phyloP scores from a whole-genome alignment of 2,329 filamentous ascomycete species.

The Verticillium isaacii region DNA sequence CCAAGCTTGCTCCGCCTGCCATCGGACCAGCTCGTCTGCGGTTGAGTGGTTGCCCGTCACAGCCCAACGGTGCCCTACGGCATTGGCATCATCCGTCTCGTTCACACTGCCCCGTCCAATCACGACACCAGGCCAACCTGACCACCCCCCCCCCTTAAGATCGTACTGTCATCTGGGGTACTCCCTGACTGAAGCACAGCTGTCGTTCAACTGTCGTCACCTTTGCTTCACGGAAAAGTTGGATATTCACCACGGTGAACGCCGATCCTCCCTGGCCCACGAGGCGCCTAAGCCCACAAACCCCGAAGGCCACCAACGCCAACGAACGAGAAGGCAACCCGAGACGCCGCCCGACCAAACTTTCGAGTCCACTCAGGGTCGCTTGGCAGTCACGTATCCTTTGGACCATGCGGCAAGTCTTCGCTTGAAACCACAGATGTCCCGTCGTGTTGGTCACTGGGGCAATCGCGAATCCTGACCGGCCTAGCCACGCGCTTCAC shows the following conservation, averaged over 20 bases:
- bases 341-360: neutral
- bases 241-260: conserved; percentile 5
- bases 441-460: conserved; percentile 9
- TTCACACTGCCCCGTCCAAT: neutral
- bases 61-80: conserved; percentile 23
- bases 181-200: conserved; percentile 7
- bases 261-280: conserved; percentile 7
- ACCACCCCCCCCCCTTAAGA: conserved; percentile 3
- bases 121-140: neutral
- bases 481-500: conserved; percentile 8
- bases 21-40: neutral
- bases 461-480: conserved; percentile 14
- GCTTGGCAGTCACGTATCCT: conserved; percentile 14
- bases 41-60: conserved; percentile 12
- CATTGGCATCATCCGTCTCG: conserved; percentile 8
- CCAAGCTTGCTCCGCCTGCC: neutral
- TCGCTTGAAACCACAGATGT: conserved; percentile 12
- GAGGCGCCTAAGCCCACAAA: neutral
- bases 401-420: conserved; percentile 11
- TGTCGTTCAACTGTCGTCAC: neutral
- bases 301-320: neutral
- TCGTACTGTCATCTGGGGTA: conserved; percentile 11
- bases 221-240: neutral
- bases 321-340: neutral
- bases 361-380: conserved; percentile 6